phyloP scores from a whole-genome alignment of 2,329 filamentous ascomycete species.

The Escovopsis sp. region DNA sequence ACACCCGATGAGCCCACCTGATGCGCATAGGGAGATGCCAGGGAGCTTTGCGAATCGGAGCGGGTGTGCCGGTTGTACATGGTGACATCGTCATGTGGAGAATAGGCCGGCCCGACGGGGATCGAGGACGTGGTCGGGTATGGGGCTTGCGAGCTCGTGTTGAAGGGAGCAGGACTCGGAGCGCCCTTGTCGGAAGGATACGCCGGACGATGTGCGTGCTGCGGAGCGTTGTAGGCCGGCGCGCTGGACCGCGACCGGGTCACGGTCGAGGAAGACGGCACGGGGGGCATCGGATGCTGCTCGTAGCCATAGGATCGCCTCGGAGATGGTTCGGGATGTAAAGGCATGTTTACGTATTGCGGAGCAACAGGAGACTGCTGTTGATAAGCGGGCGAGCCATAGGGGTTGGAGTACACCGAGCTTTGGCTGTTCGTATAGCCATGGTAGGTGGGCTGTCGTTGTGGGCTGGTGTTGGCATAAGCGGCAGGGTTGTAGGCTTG shows the following conservation, averaged over 20 bases:
- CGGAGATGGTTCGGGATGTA: slow-evolving; percentile 13
- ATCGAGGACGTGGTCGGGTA: slow-evolving; percentile 40
- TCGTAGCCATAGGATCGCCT: slow-evolving; percentile 24
- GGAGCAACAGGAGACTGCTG: slow-evolving; percentile 24
- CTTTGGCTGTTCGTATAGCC: slow-evolving; percentile 29
- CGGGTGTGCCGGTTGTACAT: slow-evolving; percentile 30
- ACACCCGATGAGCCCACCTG: slow-evolving; percentile 31
- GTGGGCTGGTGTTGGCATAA: slow-evolving; percentile 36
- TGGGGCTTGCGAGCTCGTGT: slow-evolving; percentile 27
- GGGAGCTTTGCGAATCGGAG: slow-evolving; percentile 36
- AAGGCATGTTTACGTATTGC: slow-evolving; percentile 13
- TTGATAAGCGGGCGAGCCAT: slow-evolving; percentile 21
- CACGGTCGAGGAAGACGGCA: slow-evolving; percentile 16
- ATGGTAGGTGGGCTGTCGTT: slow-evolving; percentile 36
- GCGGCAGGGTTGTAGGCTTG: slow-evolving; percentile 45
- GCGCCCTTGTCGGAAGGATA: slow-evolving; percentile 26
- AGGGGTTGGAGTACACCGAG: slow-evolving; percentile 24
- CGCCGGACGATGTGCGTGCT: slow-evolving; percentile 19
- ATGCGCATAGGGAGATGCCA: slow-evolving; percentile 28
- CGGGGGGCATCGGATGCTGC: slow-evolving; percentile 20
- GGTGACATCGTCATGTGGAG: slow-evolving; percentile 30
- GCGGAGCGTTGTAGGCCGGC: slow-evolving; percentile 23
- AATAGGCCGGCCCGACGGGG: slow-evolving; percentile 36
- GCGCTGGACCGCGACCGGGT: slow-evolving; percentile 14
- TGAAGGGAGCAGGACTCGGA: slow-evolving; percentile 20